A percentile compares a stretch with the other conserved stretches of the same genome.
Conservation (phyloP, 164 flowering plant species). For the Chimonanthus salicifolius region DNA sequence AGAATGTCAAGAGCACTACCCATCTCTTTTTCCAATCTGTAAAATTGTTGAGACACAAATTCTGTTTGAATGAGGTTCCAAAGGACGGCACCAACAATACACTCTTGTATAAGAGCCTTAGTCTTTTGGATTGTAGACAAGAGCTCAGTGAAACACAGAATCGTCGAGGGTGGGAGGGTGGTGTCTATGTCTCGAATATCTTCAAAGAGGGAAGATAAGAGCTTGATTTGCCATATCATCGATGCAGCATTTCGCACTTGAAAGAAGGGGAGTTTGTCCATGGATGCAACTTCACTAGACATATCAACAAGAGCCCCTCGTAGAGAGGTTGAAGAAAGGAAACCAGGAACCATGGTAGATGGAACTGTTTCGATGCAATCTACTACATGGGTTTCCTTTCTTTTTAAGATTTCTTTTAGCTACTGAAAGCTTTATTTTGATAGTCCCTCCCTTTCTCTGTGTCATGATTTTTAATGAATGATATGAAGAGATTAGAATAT, state of each 20-base stretch:
- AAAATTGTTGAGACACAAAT: constrained; percentile 39
- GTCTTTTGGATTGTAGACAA: constrained; percentile 42
- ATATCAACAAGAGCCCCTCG: constrained; percentile 45
- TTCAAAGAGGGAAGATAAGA: constrained; percentile 55
- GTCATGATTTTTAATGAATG: neutral
- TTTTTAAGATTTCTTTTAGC: neutral
- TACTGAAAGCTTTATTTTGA: neutral
- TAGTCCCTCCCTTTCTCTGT: neutral
- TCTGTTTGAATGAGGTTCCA: constrained; percentile 58
- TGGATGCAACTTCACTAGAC: constrained; percentile 41
- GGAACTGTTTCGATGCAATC: constrained; percentile 27
- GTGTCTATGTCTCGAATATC: constrained; percentile 42
- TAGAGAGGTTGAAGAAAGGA: constrained; percentile 44
- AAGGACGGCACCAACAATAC: constrained; percentile 40
- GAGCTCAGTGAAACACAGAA: constrained; percentile 61
- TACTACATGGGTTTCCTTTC: neutral
- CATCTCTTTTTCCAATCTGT: constrained; percentile 46
- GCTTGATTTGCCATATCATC: constrained; percentile 51
- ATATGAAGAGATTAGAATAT: too few species aligned
- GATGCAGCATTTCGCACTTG: constrained; percentile 41
- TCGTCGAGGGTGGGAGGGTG: constrained; percentile 55
- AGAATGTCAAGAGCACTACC: constrained; percentile 59
- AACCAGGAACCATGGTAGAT: constrained; percentile 36
- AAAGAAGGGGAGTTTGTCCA: constrained; percentile 39
- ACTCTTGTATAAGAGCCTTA: constrained; percentile 40